Base-by-base conservation (phyloP, 140 eudicot species). In the Bidens hawaiensis region DNA sequence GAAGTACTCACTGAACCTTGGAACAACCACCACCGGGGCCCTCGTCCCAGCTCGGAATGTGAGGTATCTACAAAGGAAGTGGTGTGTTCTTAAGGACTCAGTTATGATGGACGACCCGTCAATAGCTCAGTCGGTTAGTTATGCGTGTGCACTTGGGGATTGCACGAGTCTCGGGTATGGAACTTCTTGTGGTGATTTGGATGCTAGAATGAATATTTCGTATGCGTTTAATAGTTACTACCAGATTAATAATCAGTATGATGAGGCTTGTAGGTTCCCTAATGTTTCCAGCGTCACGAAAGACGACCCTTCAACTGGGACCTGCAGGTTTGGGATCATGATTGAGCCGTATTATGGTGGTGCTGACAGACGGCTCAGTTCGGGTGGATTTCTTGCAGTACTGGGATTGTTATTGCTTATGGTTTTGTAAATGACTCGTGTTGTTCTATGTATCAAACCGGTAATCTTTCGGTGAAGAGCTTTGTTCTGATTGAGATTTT, bases 21-120 rank as follows among this genome's bases (percentile, higher is more conserved):
- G 95, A 23, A 62, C 95, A 8, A 76, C 83, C 9, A 64, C 58
- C 19, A 23, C 53, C 0, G 81, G 86, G 17, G 78, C 75, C n/a
- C 71, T 86, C 28, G 74, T 79, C 1, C 76, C 80, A 0, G 95
- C 97, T 17, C 75, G 77, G 38, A 60, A 65, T 13, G 81, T 90
- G 41, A 72, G 7, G 10, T 79, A 86, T 41, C 76, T 76, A 34
- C 76, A 76, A 13, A 72, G 64, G 5, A 81, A 82, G 21, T 90
- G 97, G 97, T 90, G 97, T 36, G 94, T 86, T n/a, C 34, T 83
- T 46, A 82, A 72, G 77, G 82, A 75, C 50, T 50, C 72, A 1
- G 71, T 63, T 17, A 69, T 19, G 65, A 27, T 76, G 62, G 85
- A 76, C n/a, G 82, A 80, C 71, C 85, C 85, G 0, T 78, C 81